These are phyloP conservation scores for Aurinia saxatilis DNA, from an alignment of 345 rosid species.

Conservation along the genomic window DNA sequence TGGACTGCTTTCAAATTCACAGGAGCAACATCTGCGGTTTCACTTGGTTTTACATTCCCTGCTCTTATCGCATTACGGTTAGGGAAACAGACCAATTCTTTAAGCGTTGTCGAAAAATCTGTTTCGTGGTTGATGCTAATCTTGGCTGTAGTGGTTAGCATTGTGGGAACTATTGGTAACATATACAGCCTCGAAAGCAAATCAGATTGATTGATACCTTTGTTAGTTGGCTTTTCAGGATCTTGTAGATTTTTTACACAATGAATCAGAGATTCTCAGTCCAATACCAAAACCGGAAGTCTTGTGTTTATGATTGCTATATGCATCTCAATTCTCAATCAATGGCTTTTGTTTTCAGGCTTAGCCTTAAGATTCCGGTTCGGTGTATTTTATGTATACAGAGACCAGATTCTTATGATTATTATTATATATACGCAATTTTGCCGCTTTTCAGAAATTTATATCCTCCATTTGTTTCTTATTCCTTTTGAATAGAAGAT, in stretches of 20 bases:
- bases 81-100: constrained; percentile 40
- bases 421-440: constrained; percentile 5
- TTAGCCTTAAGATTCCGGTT: constrained; percentile 8
- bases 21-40: constrained; percentile 96
- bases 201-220: constrained; percentile 26
- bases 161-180: constrained; percentile 71
- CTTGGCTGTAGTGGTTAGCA: constrained; percentile 60
- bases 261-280: constrained; percentile 16
- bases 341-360: constrained; percentile 16
- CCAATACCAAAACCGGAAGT: constrained; percentile 14
- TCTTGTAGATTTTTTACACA: constrained; percentile 20
- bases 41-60: constrained; percentile 90
- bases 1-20: constrained; percentile 99
- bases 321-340: background rate
- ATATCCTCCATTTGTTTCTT: too few relatives aligned
- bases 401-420: constrained; percentile 14
- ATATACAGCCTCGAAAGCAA: constrained; percentile 50
- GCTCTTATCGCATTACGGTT: constrained; percentile 68
- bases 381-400: constrained; percentile 22
- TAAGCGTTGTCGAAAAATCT: constrained; percentile 40
- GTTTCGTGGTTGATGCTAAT: constrained; percentile 71
- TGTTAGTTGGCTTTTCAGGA: background rate
- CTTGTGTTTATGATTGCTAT: constrained; percentile 15
- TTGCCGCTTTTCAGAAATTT: background rate
- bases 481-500: too few relatives aligned